Conservation (phyloP, 257 asterid species). For the Solanum dulcamara region DNA sequence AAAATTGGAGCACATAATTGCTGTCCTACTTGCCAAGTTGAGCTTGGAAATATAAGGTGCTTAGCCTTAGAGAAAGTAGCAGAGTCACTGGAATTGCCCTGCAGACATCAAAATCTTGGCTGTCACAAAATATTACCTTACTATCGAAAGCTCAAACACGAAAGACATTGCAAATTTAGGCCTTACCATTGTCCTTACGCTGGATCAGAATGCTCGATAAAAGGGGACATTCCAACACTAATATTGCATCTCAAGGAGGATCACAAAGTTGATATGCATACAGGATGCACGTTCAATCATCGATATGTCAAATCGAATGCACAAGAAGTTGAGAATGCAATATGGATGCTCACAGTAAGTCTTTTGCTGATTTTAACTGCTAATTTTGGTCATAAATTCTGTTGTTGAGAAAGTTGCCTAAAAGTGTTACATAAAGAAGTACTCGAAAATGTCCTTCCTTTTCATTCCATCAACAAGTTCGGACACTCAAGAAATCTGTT, state of each 20-base stretch:
- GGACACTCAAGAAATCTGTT: background rate
- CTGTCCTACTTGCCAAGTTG: conserved; percentile 61
- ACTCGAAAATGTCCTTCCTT: background rate
- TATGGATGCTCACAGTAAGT: conserved; percentile 94
- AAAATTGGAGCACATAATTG: conserved; percentile 31
- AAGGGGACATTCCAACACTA: conserved; percentile 55
- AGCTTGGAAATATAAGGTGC: conserved; percentile 70
- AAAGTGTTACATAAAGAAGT: background rate
- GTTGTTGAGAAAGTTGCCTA: background rate
- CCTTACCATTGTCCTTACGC: conserved; percentile 81
- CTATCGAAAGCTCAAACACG: conserved; percentile 58
- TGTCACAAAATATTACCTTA: conserved; percentile 56
- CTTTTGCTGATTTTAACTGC: background rate
- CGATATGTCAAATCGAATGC: conserved; percentile 73
- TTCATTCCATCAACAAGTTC: background rate
- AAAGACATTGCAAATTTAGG: conserved; percentile 52
- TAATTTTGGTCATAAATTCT: background rate
- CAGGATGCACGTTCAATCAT: conserved; percentile 74
- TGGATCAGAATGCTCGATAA: conserved; percentile 64
- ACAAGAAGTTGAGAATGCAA: conserved; percentile 63
- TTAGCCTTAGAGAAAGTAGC: conserved; percentile 82
- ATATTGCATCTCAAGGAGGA: conserved; percentile 71
- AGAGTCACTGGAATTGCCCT: conserved; percentile 65
- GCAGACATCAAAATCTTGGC: conserved; percentile 57
- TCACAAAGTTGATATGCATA: conserved; percentile 81